Evolutionary conservation across 2,329 filamentous ascomycete species (phyloP), one percentile per base, ranked within the genome.

Genomic region (Colletotrichum sp.): DNA sequence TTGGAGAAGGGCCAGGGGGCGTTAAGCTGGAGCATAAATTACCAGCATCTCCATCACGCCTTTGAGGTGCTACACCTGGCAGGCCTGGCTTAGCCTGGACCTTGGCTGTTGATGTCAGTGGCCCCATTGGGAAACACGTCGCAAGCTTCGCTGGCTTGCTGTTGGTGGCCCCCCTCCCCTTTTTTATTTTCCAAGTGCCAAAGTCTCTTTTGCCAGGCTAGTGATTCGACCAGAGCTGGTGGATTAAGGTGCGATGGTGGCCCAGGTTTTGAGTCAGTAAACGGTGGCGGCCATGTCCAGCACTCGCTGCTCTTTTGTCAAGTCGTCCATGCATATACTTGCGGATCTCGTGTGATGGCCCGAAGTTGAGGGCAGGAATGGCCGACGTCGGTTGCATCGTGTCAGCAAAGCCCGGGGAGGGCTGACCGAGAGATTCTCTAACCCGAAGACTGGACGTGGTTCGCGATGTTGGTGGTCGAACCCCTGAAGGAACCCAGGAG

Each of bases 11-110:
- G 13, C 34, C 26, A 62, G 55, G 34, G 72, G 62, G 66, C 34
- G 28, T 55, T 28, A 26, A 75, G 74, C 74, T 70, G 74, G 59
- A 68, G 72, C 75, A 75, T 76, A 75, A 76, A 76, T 57, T 64
- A 63, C 74, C 49, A 76, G 74, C 64, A 73, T 73, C 44, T 76
- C 62, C 71, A 55, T 70, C 60, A 63, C 71, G 63, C 55, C 55
- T 76, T 75, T 66, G 44, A n/a, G n/a, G 75, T 71, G 34, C 26
- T 71, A 71, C 65, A 65, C 26, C 71, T 71, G 60, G 49, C 30
- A 52, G 66, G 71, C 34, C 71, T 76, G 65, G 66, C 21, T 70
- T 55, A 64, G 59, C 34, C 49, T 63, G 24, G 75, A 24, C 60
- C 65, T 70, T 74, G 60, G 65, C 74, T 18, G 70, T 71, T 57